Evolutionary conservation across 2,329 filamentous ascomycete genomes (phyloP).

Genomic region (Pseudogymnoascus sp.): DNA sequence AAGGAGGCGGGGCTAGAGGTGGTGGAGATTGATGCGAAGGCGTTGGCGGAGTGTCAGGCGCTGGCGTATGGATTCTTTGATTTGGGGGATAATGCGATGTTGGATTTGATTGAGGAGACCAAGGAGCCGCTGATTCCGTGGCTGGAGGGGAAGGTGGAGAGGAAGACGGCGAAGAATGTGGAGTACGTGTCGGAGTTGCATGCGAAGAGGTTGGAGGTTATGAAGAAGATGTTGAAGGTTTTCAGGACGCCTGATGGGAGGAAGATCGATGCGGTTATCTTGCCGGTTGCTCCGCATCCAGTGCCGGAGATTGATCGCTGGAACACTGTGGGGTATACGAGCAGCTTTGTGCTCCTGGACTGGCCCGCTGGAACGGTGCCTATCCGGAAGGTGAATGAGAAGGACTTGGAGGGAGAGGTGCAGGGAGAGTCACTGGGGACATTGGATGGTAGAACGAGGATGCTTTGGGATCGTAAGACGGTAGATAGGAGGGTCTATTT

Average conservation of each 20-base stretch:
- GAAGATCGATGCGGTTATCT: slow-evolving; percentile 52
- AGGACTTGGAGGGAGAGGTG: slow-evolving; percentile 45
- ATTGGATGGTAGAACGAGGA: slow-evolving; percentile 53
- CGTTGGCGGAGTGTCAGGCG: slow-evolving; percentile 46
- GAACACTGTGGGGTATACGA: slow-evolving; percentile 55
- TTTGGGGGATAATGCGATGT: slow-evolving; percentile 45
- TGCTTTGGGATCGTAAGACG: slow-evolving; percentile 31
- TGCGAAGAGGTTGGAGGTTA: slow-evolving; percentile 41
- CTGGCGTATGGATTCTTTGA: slow-evolving; percentile 51
- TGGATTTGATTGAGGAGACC: slow-evolving; percentile 46
- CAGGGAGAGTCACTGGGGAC: slow-evolving; percentile 35
- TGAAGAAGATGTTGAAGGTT: slow-evolving; percentile 47
- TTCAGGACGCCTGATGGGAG: slow-evolving; percentile 41
- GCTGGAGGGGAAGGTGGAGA: slow-evolving; percentile 43
- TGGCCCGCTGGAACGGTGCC: slow-evolving; percentile 51
- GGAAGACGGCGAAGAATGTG: slow-evolving; percentile 39
- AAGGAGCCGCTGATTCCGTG: slow-evolving; percentile 52
- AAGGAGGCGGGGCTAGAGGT: slow-evolving; percentile 42
- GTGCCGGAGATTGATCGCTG: slow-evolving; percentile 54
- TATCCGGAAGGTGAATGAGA: slow-evolving; percentile 39
- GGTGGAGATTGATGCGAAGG: slow-evolving; percentile 47
- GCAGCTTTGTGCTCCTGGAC: slow-evolving; percentile 52
- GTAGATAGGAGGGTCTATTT: slow-evolving; percentile 25
- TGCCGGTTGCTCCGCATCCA: slow-evolving; percentile 55
- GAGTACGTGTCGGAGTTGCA: slow-evolving; percentile 44